Evolutionary conservation across 2,329 filamentous ascomycete species (phyloP).

Genomic region (Monascus ruber): DNA sequence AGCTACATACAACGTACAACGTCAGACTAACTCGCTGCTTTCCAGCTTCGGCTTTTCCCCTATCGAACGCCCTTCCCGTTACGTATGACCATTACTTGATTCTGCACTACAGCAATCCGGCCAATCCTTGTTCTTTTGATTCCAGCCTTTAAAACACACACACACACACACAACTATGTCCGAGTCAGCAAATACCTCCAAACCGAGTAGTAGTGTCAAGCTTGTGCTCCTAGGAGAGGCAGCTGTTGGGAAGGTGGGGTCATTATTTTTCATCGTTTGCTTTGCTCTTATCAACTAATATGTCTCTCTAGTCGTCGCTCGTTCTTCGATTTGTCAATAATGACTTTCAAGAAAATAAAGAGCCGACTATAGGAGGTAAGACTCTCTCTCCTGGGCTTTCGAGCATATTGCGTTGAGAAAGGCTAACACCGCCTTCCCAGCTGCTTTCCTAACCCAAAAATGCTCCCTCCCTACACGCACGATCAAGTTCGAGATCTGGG

Average conservation of each 20-base stretch:
- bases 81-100: not conserved
- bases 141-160: too few relatives aligned
- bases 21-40: too few relatives aligned
- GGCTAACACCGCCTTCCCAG: constrained; percentile 35
- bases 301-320: constrained; percentile 65
- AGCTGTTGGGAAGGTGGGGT: constrained; percentile 85
- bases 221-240: constrained; percentile 95
- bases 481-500: constrained; percentile 78
- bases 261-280: constrained; percentile 1
- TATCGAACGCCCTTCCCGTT: not conserved
- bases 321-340: constrained; percentile 98
- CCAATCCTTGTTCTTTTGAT: too few relatives aligned
- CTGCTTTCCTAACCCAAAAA: constrained; percentile 97
- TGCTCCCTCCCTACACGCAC: constrained; percentile 88
- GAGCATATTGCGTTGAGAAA: not conserved
- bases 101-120: too few relatives aligned
- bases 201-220: constrained; percentile 99
- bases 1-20: too few relatives aligned
- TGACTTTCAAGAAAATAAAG: constrained; percentile 99
- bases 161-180: constrained; percentile 44
- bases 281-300: constrained; percentile 8
- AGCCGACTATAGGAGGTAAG: constrained; percentile 93
- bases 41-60: not conserved
- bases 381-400: not conserved
- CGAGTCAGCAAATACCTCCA: constrained; percentile 60